Base-by-base conservation (phyloP, 805 yeast genomes). In the Peterozyma toletana region DNA sequence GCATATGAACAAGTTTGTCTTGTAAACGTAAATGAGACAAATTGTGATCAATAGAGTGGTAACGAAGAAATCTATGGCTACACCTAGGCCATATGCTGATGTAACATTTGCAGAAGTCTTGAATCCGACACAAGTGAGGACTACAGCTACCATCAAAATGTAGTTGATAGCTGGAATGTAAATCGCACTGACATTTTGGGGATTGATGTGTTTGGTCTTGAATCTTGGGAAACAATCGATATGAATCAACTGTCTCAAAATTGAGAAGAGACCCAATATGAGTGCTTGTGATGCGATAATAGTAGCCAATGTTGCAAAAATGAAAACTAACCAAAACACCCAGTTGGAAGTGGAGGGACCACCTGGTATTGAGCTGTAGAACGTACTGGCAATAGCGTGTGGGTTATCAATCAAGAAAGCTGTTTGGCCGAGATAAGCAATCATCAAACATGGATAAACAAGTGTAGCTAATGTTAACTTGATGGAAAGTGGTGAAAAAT, bases 211-310 rank as follows among this genome's bases (percentile, higher is more conserved):
- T 38, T 59, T 52, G 14, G 77, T 63, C 38, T 59, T 65, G 45
- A 78, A 56, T 33, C 67, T 61, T 11, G 83, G 83, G 54, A 77
- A 74, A 49, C 77, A 75, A 50, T 75, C 79, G 42, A 77, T 62
- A 43, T 66, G 67, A 44, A 77, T 75, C 54, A 78, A 59, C 53
- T 78, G 83, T 17, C 70, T 57, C 37, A 76, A 50, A 39, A 78
- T 76, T 38, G 73, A 64, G 56, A 73, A 77, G 13, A 75, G 80
- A 4, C 80, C 75, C 35, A 75, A 61, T 42, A 78, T 77, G 48
- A 78, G 64, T 0, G 82, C 80, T 53, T 78, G 84, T 5, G 80
- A 71, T 0, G 85, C 83, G 51, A 78, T 76, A 38, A 79, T 67
- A 4, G 82, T 73, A 1, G 77, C 67, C 42, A 77, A 57, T 1